phyloP scores from a whole-genome alignment of 148 eudicot species.

The Rhododendron ferrugineum region DNA sequence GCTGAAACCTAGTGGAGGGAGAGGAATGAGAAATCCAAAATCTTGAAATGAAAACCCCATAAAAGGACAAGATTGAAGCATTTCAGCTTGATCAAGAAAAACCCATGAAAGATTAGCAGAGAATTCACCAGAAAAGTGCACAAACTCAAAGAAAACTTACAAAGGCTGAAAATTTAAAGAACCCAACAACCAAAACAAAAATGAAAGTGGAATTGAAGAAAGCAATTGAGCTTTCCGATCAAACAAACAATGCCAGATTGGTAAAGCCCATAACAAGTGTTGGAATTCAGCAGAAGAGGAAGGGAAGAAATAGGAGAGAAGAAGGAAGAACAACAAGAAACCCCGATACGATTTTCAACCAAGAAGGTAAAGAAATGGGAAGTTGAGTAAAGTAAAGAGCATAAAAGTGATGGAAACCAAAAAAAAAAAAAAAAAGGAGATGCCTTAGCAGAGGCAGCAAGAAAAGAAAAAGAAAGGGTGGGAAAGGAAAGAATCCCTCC shows the following conservation, averaged over 20 bases:
- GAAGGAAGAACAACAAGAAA: constrained; percentile 19
- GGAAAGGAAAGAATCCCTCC: constrained; percentile 19
- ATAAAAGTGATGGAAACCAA: constrained; percentile 15
- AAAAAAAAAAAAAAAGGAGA: constrained; percentile 18
- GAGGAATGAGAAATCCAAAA: constrained; percentile 1
- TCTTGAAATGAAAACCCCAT: constrained; percentile 1
- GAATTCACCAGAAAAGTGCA: background rate
- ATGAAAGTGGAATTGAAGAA: constrained; percentile 3
- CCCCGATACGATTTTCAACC: constrained; percentile 8
- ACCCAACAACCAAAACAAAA: background rate
- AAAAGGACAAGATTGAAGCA: constrained; percentile 3
- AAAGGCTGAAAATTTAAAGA: background rate
- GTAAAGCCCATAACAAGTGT: constrained; percentile 13
- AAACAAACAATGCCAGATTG: constrained; percentile 33
- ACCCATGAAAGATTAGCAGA: constrained; percentile 16
- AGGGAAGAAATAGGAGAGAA: constrained; percentile 9
- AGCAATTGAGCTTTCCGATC: constrained; percentile 42
- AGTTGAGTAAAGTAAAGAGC: constrained; percentile 27
- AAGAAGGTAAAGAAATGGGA: constrained; percentile 23
- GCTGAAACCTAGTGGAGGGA: background rate
- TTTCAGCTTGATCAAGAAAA: constrained; percentile 8
- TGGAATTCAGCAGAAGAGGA: constrained; percentile 21
- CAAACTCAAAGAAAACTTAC: background rate
- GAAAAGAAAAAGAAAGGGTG: constrained; percentile 27
- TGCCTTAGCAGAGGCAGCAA: constrained; percentile 60